Conservation (phyloP, 345 rosid genomes). For the Salix suchowensis region DNA sequence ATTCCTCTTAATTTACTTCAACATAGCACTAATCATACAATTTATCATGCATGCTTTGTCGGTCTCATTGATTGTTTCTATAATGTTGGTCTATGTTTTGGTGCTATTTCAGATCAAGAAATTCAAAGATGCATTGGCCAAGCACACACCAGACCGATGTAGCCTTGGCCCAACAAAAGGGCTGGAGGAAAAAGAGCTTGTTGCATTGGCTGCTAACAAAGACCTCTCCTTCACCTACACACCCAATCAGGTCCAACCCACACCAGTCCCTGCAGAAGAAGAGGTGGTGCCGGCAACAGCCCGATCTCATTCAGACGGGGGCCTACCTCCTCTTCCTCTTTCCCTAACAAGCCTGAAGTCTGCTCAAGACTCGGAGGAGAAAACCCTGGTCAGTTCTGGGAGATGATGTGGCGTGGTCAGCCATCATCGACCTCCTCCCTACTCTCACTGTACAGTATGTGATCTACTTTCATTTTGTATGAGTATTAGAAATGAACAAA, state of each 20-base stretch:
- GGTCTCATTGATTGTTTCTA: neutral
- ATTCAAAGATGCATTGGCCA: slow-evolving; percentile 84
- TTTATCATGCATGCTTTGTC: neutral
- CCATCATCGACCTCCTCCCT: slow-evolving; percentile 5
- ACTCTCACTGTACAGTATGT: slow-evolving; percentile 24
- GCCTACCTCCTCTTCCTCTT: slow-evolving; percentile 18
- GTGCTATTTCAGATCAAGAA: slow-evolving; percentile 63
- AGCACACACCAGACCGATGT: slow-evolving; percentile 71
- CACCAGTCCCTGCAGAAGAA: slow-evolving; percentile 24
- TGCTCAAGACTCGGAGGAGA: slow-evolving; percentile 29
- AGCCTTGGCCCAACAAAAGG: slow-evolving; percentile 80
- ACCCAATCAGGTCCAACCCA: slow-evolving; percentile 39
- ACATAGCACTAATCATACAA: neutral
- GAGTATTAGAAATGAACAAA: slow-evolving; percentile 6
- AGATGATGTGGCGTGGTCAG: slow-evolving; percentile 28
- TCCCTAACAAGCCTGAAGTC: slow-evolving; percentile 5
- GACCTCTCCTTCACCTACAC: slow-evolving; percentile 71
- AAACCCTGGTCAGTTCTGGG: slow-evolving; percentile 38
- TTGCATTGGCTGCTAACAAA: slow-evolving; percentile 78
- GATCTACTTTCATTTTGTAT: slow-evolving; percentile 1
- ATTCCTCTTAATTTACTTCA: neutral
- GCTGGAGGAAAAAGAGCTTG: slow-evolving; percentile 83
- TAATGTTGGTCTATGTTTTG: neutral
- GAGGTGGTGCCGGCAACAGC: slow-evolving; percentile 15
- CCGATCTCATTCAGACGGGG: slow-evolving; percentile 11